Base-by-base conservation (phyloP, 345 rosid species). In the Populus tremula region DNA sequence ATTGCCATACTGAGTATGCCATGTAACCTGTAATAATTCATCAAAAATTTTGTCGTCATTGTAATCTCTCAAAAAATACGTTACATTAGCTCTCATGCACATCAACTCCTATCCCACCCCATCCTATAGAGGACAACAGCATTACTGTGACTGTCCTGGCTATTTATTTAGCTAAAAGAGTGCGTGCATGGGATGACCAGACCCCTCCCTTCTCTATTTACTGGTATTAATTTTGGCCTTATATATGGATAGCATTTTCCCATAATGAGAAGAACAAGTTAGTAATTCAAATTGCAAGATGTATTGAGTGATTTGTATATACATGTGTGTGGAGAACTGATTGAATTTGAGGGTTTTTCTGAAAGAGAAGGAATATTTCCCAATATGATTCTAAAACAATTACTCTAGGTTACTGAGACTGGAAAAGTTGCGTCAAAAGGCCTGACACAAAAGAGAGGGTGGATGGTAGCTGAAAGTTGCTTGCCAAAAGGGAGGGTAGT, bases 101-200 rank as follows among this genome's bases (percentile, higher is more conserved):
- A 25, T 31, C 36, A 14, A 5, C 69, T 69, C 31, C 20, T 69
- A 18, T 53, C 50, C 41, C 16, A 8, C 62, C 8, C 29, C 36
- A 5, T 33, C 17, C 64, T 47, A 21, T 53, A 63, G 59, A 83
- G 73, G 77, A 77, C 83, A 77, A 65, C 70, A 14, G 50, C 82
- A 77, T 68, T 77, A 78, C 80, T 80, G 72, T 59, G 10, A 31
- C 75, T 84, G 84, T 71, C 84, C n/a, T 82, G 61, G 36, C 36
- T 4, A 33, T 69, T 47, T 68, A 12, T 43, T 27, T 38, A 59
- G 43, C 43, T 39, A 39, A 39, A 8, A 33, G 43, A 39, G 43
- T 7, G 8, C 8, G 10, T 39, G 43, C 43, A 39, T 39, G 43
- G 43, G 43, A 39, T 39, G 43, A 8, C 43, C 43, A 39, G 5